A percentile compares a stretch with the other conserved stretches of the same genome.
phyloP scores from a whole-genome alignment of 2,329 filamentous ascomycete species.

The Fusarium haematococcum region DNA sequence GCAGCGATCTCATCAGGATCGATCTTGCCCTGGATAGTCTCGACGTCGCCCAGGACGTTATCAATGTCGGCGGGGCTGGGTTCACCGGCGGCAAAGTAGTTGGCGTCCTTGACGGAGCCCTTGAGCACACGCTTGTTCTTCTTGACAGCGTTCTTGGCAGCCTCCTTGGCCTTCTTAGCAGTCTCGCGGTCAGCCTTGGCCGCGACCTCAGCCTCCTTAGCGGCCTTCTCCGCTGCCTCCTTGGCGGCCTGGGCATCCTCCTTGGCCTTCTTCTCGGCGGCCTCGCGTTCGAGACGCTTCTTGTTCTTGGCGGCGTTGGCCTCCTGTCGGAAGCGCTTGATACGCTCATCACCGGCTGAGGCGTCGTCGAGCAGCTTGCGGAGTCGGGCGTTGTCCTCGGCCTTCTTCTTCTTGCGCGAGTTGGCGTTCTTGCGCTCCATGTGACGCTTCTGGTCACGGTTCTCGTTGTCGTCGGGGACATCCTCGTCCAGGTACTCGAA shows the following conservation, averaged over 20 bases:
- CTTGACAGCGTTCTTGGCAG: conserved; percentile 98
- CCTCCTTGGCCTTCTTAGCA: conserved; percentile 97
- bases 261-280: conserved; percentile 85
- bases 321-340: conserved; percentile 95
- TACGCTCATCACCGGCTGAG: conserved; percentile 88
- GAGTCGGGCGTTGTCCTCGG: conserved; percentile 92
- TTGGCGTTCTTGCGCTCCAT: conserved; percentile 99
- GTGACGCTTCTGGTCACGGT: conserved; percentile 98
- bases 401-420: conserved; percentile 99
- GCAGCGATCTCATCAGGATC: conserved; percentile 90
- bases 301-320: conserved; percentile 96
- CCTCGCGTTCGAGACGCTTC: conserved; percentile 90
- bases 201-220: conserved; percentile 85
- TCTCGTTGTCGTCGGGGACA: conserved; percentile 98
- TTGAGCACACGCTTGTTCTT: conserved; percentile 99
- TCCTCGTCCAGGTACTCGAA: conserved; percentile 99
- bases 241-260: conserved; percentile 89
- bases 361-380: conserved; percentile 90
- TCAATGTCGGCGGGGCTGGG: conserved; percentile 83
- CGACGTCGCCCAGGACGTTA: conserved; percentile 84
- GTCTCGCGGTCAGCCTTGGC: conserved; percentile 87
- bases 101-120: conserved; percentile 93
- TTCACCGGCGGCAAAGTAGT: conserved; percentile 90
- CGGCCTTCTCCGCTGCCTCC: conserved; percentile 82
- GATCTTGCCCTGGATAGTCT: conserved; percentile 87